Conservation (phyloP, 768 basidiomycete species). For the Kwoniella newhampshirensis region DNA sequence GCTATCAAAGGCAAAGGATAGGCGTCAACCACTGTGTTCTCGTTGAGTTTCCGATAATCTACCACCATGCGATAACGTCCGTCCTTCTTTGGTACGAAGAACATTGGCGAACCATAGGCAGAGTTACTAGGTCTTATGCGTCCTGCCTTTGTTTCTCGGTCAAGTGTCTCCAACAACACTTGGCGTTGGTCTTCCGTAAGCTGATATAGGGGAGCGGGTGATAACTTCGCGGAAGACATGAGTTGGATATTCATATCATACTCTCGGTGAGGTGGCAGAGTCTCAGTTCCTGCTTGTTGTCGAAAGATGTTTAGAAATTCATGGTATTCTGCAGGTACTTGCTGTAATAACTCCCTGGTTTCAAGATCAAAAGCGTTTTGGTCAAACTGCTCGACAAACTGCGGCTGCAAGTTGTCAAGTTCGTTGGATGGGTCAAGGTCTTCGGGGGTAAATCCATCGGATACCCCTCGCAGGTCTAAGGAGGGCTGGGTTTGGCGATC, state of each 20-base stretch:
- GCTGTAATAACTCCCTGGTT: too few species aligned
- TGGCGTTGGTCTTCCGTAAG: slow-evolving; percentile 51
- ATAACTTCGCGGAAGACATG: slow-evolving; percentile 25
- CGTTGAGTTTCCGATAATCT: slow-evolving; percentile 52
- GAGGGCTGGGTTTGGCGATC: too few species aligned
- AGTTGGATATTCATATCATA: slow-evolving; percentile 21
- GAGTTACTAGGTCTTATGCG: slow-evolving; percentile 8
- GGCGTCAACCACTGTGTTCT: slow-evolving; percentile 27
- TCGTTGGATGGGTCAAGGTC: too few species aligned
- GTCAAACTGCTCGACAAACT: too few species aligned
- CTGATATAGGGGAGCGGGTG: slow-evolving; percentile 53
- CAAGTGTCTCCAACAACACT: slow-evolving; percentile 53
- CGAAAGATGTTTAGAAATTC: too few species aligned
- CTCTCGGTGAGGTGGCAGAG: slow-evolving; percentile 15
- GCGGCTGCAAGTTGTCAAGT: too few species aligned
- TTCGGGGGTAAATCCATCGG: too few species aligned
- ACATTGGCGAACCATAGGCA: slow-evolving; percentile 29
- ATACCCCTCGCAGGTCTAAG: too few species aligned
- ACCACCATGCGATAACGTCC: slow-evolving; percentile 47
- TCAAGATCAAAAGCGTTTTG: too few species aligned
- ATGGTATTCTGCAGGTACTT: too few species aligned
- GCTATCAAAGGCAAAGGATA: slow-evolving; percentile 35
- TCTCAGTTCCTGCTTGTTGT: neutral
- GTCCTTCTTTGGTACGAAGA: slow-evolving; percentile 56
- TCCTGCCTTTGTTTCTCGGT: slow-evolving; percentile 52